Percentiles rank a stretch among this genome's conserved stretches.
These are phyloP conservation scores for Salix koriyanagi DNA, from an alignment of 345 rosid genomes.

Conservation along the genomic window DNA sequence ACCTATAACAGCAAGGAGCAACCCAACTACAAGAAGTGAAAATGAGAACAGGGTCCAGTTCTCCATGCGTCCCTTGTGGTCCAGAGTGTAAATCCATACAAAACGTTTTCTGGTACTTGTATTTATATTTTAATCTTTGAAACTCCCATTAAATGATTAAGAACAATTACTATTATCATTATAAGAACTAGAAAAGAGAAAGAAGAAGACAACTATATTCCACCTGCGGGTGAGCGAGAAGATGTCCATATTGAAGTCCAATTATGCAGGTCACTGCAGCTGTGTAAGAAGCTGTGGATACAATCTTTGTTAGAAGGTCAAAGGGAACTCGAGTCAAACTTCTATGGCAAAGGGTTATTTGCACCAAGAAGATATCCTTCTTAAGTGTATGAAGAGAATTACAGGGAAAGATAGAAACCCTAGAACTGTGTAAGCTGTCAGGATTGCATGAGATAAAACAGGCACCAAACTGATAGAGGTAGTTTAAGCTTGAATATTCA, in stretches of 20 bases:
- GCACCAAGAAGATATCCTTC: background rate
- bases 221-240: slow-evolving; percentile 39
- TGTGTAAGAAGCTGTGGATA: slow-evolving; percentile 36
- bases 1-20: slow-evolving; percentile 34
- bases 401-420: background rate
- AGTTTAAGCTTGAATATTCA: background rate
- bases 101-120: background rate
- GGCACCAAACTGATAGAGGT: background rate
- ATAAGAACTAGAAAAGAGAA: background rate
- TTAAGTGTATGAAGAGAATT: background rate
- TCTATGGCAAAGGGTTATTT: background rate
- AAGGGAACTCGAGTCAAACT: background rate
- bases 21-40: slow-evolving; percentile 26
- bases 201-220: background rate
- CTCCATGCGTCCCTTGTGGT: slow-evolving; percentile 31
- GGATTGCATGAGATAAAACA: background rate
- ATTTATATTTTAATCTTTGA: too few relatives aligned
- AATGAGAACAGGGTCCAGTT: slow-evolving; percentile 31
- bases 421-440: background rate
- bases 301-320: background rate
- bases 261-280: slow-evolving; percentile 40
- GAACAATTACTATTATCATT: background rate
- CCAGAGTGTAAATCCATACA: slow-evolving; percentile 21
- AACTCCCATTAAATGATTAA: background rate
- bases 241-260: slow-evolving; percentile 50